phyloP scores from a whole-genome alignment of 2,329 filamentous ascomycete genomes.

The Parastagonospora nodorum region DNA sequence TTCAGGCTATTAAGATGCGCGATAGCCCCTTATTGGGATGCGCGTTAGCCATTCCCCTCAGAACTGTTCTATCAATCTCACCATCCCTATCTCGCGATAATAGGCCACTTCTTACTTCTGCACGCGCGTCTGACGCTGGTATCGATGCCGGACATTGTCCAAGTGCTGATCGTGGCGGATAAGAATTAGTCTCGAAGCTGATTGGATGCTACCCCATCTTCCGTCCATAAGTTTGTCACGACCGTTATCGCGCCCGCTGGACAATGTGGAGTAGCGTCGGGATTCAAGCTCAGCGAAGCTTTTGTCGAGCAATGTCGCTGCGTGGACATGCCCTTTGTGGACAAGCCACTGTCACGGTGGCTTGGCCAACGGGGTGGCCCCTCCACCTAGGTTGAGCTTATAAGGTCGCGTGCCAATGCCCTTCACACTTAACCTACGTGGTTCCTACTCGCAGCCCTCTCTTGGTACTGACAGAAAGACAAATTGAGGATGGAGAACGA shows the following conservation, averaged over 20 bases:
- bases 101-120: neutral
- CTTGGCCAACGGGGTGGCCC: constrained; percentile 1
- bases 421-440: neutral
- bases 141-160: neutral
- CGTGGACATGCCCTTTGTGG: constrained; percentile 12
- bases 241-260: constrained; percentile 8
- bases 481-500: constrained; percentile 22
- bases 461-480: too few species aligned
- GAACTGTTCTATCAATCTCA: too few species aligned
- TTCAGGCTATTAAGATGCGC: too few species aligned
- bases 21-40: too few species aligned
- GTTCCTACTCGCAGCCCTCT: neutral
- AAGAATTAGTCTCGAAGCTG: neutral
- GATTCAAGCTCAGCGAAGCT: constrained; percentile 22
- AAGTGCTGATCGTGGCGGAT: constrained; percentile 4
- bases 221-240: constrained; percentile 1
- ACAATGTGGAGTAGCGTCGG: constrained; percentile 2
- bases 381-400: neutral
- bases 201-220: constrained; percentile 15
- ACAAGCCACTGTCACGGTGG: constrained; percentile 9
- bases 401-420: neutral
- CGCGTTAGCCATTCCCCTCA: too few species aligned
- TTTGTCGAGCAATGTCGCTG: constrained; percentile 2
- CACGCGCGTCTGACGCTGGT: neutral
- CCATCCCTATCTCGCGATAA: too few species aligned